These are phyloP conservation scores for Penicillium tannophilum DNA, from an alignment of 495 filamentous ascomycete genomes.

Conservation along the genomic window DNA sequence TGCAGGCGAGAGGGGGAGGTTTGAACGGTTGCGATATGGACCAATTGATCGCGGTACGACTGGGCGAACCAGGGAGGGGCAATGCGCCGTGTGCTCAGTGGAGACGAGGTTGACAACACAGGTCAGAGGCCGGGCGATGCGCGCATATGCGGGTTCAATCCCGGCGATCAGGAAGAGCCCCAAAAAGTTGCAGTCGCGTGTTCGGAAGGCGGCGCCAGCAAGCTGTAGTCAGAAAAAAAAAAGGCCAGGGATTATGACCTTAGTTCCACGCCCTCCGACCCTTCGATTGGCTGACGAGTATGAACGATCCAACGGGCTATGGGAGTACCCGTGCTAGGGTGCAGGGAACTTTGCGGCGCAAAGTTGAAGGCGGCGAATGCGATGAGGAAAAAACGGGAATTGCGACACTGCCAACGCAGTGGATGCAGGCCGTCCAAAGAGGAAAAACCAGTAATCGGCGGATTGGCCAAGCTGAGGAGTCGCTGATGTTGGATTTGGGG, in stretches of 20 bases:
- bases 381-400: slow-evolving; percentile 26
- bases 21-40: slow-evolving; percentile 30
- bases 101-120: slow-evolving; percentile 16
- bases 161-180: slow-evolving; percentile 27
- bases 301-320: slow-evolving; percentile 25
- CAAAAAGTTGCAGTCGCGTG: slow-evolving; percentile 26
- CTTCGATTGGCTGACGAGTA: slow-evolving; percentile 29
- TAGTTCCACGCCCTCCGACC: slow-evolving; percentile 2
- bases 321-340: slow-evolving; percentile 35
- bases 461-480: slow-evolving; percentile 32
- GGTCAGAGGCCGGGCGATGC: slow-evolving; percentile 19
- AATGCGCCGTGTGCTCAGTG: slow-evolving; percentile 19
- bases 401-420: slow-evolving; percentile 47
- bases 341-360: slow-evolving; percentile 29
- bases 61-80: slow-evolving; percentile 23
- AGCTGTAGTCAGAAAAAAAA: slow-evolving; percentile 17
- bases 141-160: slow-evolving; percentile 26
- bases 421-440: slow-evolving; percentile 47
- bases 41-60: slow-evolving; percentile 39
- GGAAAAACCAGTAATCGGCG: slow-evolving; percentile 42
- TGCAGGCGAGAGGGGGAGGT: slow-evolving; percentile 28
- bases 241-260: slow-evolving; percentile 21
- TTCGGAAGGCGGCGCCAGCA: slow-evolving; percentile 24
- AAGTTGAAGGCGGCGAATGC: slow-evolving; percentile 20
- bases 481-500: slow-evolving; percentile 35